Percentiles rank a stretch among this genome's conserved stretches.
Conservation (phyloP, 2,329 filamentous ascomycete species). For the Fusarium buharicum region DNA sequence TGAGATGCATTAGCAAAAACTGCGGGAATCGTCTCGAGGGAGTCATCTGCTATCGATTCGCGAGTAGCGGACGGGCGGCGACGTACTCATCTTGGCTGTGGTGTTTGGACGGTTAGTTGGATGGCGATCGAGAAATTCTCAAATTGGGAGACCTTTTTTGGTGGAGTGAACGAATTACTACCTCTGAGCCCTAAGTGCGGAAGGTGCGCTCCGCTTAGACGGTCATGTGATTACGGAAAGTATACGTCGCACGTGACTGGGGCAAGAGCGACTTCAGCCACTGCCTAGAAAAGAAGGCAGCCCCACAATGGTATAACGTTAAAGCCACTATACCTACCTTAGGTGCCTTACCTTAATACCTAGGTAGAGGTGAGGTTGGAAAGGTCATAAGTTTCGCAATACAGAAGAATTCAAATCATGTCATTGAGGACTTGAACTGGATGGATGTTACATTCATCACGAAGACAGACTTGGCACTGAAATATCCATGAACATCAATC, state of each 20-base stretch:
- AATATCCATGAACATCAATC: constrained; percentile 37
- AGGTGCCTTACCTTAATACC: too few species aligned
- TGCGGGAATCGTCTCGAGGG: constrained; percentile 18
- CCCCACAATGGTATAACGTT: background rate
- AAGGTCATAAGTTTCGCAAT: too few species aligned
- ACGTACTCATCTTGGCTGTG: constrained; percentile 70
- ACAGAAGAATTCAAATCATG: background rate
- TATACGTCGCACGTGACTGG: constrained; percentile 38
- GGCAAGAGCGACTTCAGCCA: constrained; percentile 19
- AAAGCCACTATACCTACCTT: too few species aligned
- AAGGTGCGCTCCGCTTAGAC: constrained; percentile 34
- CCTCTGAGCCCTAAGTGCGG: constrained; percentile 50
- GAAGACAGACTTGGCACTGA: background rate
- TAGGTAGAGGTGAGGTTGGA: background rate
- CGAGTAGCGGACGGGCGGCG: constrained; percentile 31
- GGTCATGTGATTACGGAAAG: constrained; percentile 45
- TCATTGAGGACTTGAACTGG: background rate
- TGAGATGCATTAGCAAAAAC: constrained; percentile 45
- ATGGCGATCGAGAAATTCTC: constrained; percentile 52
- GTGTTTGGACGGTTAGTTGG: constrained; percentile 54
- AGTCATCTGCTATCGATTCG: constrained; percentile 33
- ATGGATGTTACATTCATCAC: background rate
- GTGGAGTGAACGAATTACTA: constrained; percentile 50
- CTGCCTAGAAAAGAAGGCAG: background rate
- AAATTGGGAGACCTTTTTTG: constrained; percentile 51